These are phyloP conservation scores for Saksenaea vasiformis DNA, from an alignment of 371 early-diverging fungal genomes.

Conservation along the genomic window DNA sequence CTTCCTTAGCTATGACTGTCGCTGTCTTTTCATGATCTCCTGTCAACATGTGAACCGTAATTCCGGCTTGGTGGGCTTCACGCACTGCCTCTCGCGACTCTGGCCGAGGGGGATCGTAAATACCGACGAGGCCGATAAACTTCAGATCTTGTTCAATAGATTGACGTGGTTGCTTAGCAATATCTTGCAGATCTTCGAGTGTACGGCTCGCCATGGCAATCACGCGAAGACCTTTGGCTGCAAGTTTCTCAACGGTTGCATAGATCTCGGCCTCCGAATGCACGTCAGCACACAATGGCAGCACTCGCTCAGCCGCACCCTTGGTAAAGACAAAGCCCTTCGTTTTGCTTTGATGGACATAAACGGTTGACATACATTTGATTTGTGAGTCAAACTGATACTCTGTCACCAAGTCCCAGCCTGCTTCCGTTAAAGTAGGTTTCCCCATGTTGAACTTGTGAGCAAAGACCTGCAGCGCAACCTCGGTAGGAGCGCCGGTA, in stretches of 20 bases:
- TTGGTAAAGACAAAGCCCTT: slow-evolving; percentile 49
- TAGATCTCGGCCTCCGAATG: slow-evolving; percentile 19
- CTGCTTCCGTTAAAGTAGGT: slow-evolving; percentile 43
- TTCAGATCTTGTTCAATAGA: slow-evolving; percentile 66
- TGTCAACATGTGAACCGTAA: slow-evolving; percentile 92
- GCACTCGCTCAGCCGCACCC: slow-evolving; percentile 75
- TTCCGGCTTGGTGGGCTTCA: slow-evolving; percentile 87
- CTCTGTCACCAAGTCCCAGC: slow-evolving; percentile 70
- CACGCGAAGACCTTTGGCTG: slow-evolving; percentile 53
- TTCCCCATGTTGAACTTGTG: slow-evolving; percentile 65
- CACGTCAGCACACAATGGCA: slow-evolving; percentile 54
- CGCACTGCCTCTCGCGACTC: slow-evolving; percentile 75
- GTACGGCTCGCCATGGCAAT: slow-evolving; percentile 67
- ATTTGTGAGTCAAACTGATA: slow-evolving; percentile 78
- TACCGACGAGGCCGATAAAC: slow-evolving; percentile 88
- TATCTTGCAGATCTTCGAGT: slow-evolving; percentile 37
- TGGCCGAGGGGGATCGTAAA: slow-evolving; percentile 89
- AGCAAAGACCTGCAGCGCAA: slow-evolving; percentile 76
- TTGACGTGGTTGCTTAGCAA: slow-evolving; percentile 44
- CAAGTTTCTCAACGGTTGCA: slow-evolving; percentile 24
- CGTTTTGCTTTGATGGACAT: slow-evolving; percentile 19
- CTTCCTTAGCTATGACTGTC: slow-evolving; percentile 85
- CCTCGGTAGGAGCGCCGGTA: slow-evolving; percentile 71
- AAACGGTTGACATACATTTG: slow-evolving; percentile 75
- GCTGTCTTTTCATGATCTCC: slow-evolving; percentile 94